Conservation (phyloP, 805 yeast species). For the Lipomyces orientalis region DNA sequence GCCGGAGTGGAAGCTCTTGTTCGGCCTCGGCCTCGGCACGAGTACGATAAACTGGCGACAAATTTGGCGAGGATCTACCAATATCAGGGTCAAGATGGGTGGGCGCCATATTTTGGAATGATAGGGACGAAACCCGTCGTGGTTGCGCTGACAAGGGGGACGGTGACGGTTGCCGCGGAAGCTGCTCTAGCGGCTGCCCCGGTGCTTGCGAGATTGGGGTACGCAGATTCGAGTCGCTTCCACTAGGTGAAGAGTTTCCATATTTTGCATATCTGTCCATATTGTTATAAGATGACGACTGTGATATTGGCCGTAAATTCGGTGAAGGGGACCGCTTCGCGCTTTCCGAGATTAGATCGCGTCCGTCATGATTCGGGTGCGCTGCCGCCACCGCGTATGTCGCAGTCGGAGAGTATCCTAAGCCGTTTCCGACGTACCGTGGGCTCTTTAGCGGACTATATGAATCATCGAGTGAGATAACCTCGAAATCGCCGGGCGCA, state of each 20-base stretch:
- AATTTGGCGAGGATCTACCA: background rate
- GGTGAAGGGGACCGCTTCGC: slow-evolving; percentile 6
- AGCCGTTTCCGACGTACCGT: too few species aligned
- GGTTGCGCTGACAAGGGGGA: background rate
- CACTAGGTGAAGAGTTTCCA: slow-evolving; percentile 12
- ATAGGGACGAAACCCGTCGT: background rate
- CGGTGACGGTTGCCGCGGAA: slow-evolving; percentile 8
- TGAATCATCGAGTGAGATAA: slow-evolving; percentile 24
- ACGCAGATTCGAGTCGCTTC: slow-evolving; percentile 15
- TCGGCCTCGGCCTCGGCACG: slow-evolving; percentile 1
- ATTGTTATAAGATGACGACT: slow-evolving; percentile 13
- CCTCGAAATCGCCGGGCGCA: slow-evolving; percentile 24
- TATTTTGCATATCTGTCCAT: slow-evolving; percentile 16
- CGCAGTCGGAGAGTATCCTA: slow-evolving; percentile 7
- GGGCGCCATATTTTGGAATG: background rate
- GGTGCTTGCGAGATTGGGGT: slow-evolving; percentile 13
- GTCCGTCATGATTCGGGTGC: background rate
- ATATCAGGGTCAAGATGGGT: background rate
- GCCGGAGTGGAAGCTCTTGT: slow-evolving; percentile 18
- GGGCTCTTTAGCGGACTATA: background rate
- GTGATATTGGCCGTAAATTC: slow-evolving; percentile 12
- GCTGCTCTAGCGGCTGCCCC: background rate
- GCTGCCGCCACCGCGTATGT: background rate
- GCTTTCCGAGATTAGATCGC: slow-evolving; percentile 5
- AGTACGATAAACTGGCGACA: background rate